Percentiles rank a stretch among this genome's conserved stretches.
Conservation (phyloP, 176 grass and related monocot species). For the Avena atlantica region DNA sequence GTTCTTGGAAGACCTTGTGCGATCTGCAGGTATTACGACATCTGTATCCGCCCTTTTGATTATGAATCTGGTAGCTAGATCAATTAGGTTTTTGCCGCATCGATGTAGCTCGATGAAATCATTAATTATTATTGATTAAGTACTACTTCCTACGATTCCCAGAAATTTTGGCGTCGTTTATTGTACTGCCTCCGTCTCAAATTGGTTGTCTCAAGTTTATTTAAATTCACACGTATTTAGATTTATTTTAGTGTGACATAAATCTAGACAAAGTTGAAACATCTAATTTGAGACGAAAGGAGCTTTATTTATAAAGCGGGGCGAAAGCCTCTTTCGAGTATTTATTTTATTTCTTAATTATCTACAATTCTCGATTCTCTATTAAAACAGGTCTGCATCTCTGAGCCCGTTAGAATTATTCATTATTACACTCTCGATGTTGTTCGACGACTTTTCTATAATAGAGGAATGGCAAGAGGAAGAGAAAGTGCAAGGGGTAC, state of each 20-base stretch:
- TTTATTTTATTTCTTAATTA: not conserved
- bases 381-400: slow-evolving; percentile 3
- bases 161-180: no score
- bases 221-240: no score
- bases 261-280: no score
- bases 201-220: no score
- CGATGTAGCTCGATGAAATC: not conserved
- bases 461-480: not conserved
- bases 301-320: no score
- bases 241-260: no score
- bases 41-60: not conserved
- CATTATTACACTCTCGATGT: not conserved
- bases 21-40: slow-evolving; percentile 1
- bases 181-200: no score
- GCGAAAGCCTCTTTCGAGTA: no score
- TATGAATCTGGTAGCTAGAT: not conserved
- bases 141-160: no score
- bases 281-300: no score
- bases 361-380: not conserved
- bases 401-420: slow-evolving; percentile 19
- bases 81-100: not conserved
- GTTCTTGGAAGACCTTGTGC: not conserved
- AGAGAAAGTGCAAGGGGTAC: not conserved
- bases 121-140: no score
- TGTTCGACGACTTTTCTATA: not conserved